These are phyloP conservation scores for Dimocarpus longan DNA, from an alignment of 345 rosid genomes.

Conservation along the genomic window DNA sequence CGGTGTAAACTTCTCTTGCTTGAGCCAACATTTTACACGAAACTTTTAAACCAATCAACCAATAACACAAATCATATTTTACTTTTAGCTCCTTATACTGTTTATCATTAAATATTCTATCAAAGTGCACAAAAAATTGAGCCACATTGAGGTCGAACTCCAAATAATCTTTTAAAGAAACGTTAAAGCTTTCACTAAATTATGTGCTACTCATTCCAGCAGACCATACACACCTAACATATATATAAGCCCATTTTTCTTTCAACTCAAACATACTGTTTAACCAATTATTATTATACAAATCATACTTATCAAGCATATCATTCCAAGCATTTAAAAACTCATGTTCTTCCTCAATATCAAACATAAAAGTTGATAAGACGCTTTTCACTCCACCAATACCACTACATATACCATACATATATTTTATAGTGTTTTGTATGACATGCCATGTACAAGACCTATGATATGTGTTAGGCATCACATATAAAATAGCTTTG, in stretches of 20 bases:
- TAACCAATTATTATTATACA: not conserved
- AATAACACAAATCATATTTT: too few species aligned
- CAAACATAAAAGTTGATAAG: not conserved
- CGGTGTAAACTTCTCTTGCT: too few species aligned
- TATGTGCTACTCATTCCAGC: not conserved
- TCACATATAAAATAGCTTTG: too few species aligned
- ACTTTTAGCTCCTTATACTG: too few species aligned
- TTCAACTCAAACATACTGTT: not conserved
- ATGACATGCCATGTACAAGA: not conserved
- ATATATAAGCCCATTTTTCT: not conserved
- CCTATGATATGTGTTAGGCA: not conserved
- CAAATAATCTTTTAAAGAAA: not conserved
- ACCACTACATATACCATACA: not conserved
- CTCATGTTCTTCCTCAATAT: not conserved
- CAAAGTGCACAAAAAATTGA: not conserved
- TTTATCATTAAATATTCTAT: not conserved
- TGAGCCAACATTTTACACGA: too few species aligned
- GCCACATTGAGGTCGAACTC: not conserved
- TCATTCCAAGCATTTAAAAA: not conserved
- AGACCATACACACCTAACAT: not conserved
- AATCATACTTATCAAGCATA: not conserved
- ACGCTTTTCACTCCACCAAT: not conserved
- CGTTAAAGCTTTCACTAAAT: not conserved
- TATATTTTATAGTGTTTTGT: not conserved
- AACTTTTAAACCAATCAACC: too few species aligned